Conservation (phyloP, 768 basidiomycete genomes). For the Lentinula guzmanii region DNA sequence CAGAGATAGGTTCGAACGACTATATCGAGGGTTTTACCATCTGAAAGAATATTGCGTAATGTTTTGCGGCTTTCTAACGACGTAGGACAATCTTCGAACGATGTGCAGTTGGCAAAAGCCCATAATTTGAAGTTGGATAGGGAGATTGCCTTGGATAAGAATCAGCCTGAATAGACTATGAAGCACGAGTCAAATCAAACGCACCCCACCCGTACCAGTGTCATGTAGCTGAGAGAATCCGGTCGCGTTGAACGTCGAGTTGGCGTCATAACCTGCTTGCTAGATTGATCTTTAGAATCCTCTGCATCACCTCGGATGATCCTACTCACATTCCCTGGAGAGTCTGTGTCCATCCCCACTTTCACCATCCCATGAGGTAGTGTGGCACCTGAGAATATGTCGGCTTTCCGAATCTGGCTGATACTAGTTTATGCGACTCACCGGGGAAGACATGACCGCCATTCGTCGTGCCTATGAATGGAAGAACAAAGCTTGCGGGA, state of each 20-base stretch:
- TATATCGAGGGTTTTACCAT: slow-evolving; percentile 29
- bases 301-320: not conserved
- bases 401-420: not conserved
- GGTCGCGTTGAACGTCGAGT: slow-evolving; percentile 31
- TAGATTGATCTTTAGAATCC: slow-evolving; percentile 10
- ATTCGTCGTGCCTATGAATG: slow-evolving; percentile 65
- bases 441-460: slow-evolving; percentile 66
- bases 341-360: slow-evolving; percentile 62
- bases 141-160: slow-evolving; percentile 33
- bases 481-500: slow-evolving; percentile 42
- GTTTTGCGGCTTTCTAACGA: slow-evolving; percentile 40
- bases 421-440: slow-evolving; percentile 14
- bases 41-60: slow-evolving; percentile 34
- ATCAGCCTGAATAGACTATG: not conserved
- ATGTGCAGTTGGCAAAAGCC: slow-evolving; percentile 41
- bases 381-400: slow-evolving; percentile 40
- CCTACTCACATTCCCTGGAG: slow-evolving; percentile 45
- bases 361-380: slow-evolving; percentile 70
- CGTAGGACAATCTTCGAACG: slow-evolving; percentile 49
- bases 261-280: slow-evolving; percentile 43
- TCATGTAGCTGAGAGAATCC: slow-evolving; percentile 65
- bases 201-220: slow-evolving; percentile 53
- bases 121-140: slow-evolving; percentile 61
- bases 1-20: no score
- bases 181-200: slow-evolving; percentile 10